Conservation (phyloP, 2,329 filamentous ascomycete species). For the Talaromyces islandicus region DNA sequence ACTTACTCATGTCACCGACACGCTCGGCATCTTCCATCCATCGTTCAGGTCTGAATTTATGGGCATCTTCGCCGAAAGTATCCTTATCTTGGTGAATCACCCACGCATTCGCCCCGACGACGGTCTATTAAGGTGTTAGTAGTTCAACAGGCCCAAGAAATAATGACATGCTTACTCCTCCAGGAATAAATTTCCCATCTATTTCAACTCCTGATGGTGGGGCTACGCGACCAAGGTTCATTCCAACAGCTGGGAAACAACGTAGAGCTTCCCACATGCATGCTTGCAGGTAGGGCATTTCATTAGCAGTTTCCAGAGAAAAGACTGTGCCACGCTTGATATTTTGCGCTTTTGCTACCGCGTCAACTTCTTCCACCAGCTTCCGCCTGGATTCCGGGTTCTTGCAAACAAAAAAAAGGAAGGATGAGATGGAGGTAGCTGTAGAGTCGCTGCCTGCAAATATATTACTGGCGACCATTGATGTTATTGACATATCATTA, state of each 20-base stretch:
- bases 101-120: constrained; percentile 7
- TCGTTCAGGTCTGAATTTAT: constrained; percentile 7
- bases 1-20: constrained; percentile 6
- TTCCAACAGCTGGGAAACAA: constrained; percentile 14
- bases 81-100: constrained; percentile 8
- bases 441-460: constrained; percentile 42
- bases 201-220: constrained; percentile 13
- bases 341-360: constrained; percentile 13
- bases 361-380: constrained; percentile 31
- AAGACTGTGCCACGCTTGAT: constrained; percentile 17
- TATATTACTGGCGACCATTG: constrained; percentile 33
- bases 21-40: constrained; percentile 2
- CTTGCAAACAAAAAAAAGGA: constrained; percentile 34
- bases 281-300: constrained; percentile 26
- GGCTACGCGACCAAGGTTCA: constrained; percentile 11
- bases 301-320: constrained; percentile 22
- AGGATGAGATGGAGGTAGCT: constrained; percentile 30
- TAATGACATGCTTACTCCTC: constrained; percentile 9
- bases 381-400: constrained; percentile 22
- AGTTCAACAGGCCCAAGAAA: not conserved
- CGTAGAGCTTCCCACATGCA: constrained; percentile 15
- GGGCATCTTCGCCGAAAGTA: constrained; percentile 7
- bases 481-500: constrained; percentile 29
- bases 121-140: not conserved
- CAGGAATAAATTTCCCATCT: constrained; percentile 13